Evolutionary conservation across 1,139 yeast genomes (phyloP).

Genomic region (Kurtzmaniella quercitrusa): DNA sequence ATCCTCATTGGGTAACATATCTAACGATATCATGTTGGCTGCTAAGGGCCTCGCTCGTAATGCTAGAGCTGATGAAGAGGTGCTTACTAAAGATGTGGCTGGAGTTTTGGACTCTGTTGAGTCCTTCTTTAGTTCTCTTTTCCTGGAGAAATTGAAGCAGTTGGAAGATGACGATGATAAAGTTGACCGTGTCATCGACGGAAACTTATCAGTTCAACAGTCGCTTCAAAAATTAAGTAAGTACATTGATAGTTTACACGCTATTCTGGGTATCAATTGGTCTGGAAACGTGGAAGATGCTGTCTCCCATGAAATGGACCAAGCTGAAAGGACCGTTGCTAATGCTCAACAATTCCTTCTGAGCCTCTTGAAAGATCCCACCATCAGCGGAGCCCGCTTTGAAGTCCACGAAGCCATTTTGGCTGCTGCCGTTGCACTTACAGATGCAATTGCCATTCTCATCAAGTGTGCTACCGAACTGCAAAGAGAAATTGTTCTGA

Average conservation of each 20-base stretch:
- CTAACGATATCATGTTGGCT: conserved; percentile 63
- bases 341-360: conserved; percentile 61
- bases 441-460: conserved; percentile 70
- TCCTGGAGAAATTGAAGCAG: conserved; percentile 46
- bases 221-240: conserved; percentile 56
- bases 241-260: conserved; percentile 53
- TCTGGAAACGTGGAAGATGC: conserved; percentile 62
- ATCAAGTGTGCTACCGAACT: conserved; percentile 77
- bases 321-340: conserved; percentile 67
- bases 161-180: conserved; percentile 60
- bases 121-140: conserved; percentile 56
- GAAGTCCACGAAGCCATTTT: conserved; percentile 77
- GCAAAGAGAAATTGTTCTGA: conserved; percentile 76
- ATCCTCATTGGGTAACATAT: conserved; percentile 60
- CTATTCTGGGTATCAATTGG: conserved; percentile 35
- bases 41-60: conserved; percentile 66
- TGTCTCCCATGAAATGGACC: conserved; percentile 68
- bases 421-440: conserved; percentile 76
- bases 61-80: conserved; percentile 52
- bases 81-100: conserved; percentile 45
- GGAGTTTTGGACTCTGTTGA: conserved; percentile 61
- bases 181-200: conserved; percentile 71
- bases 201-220: conserved; percentile 72
- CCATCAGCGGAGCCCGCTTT: conserved; percentile 53
- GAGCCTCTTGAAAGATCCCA: conserved; percentile 51